phyloP scores from a whole-genome alignment of 2,329 filamentous ascomycete genomes.

The Periconia sp. region DNA sequence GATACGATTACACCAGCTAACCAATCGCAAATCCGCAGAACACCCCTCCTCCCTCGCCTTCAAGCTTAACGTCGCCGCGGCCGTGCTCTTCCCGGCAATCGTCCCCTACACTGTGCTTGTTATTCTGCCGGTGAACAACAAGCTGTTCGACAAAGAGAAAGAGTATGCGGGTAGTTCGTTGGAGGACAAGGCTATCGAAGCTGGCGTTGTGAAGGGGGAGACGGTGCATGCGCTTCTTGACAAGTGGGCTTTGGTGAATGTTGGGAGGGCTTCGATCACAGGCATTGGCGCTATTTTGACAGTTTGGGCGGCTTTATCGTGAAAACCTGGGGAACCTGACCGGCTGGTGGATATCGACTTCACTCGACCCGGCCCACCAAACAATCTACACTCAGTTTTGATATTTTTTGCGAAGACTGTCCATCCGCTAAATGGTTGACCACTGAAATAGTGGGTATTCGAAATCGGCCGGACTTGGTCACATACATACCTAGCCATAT shows the following conservation, averaged over 20 bases:
- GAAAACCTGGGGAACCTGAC: background rate
- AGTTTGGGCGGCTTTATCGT: conserved; percentile 18
- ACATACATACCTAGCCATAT: too few relatives aligned
- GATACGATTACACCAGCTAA: conserved; percentile 5
- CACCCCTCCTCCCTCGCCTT: conserved; percentile 35
- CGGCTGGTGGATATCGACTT: too few relatives aligned
- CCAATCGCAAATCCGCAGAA: conserved; percentile 15
- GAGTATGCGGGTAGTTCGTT: conserved; percentile 41
- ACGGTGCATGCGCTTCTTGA: conserved; percentile 57
- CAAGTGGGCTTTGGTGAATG: conserved; percentile 57
- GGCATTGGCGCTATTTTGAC: conserved; percentile 28
- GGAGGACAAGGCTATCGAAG: conserved; percentile 44
- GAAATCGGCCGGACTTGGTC: too few relatives aligned
- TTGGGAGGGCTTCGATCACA: conserved; percentile 46
- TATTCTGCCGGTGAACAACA: conserved; percentile 52
- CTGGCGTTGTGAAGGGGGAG: conserved; percentile 45
- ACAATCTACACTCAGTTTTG: too few relatives aligned
- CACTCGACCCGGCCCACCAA: too few relatives aligned
- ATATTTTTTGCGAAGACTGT: too few relatives aligned
- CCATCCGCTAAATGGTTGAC: too few relatives aligned
- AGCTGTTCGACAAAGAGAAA: conserved; percentile 50
- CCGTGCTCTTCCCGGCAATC: conserved; percentile 48
- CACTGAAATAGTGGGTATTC: too few relatives aligned
- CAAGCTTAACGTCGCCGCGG: conserved; percentile 52
- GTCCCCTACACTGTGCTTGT: conserved; percentile 56